phyloP scores from a whole-genome alignment of 805 yeast genomes.

The Jamesozyma lodderae region DNA sequence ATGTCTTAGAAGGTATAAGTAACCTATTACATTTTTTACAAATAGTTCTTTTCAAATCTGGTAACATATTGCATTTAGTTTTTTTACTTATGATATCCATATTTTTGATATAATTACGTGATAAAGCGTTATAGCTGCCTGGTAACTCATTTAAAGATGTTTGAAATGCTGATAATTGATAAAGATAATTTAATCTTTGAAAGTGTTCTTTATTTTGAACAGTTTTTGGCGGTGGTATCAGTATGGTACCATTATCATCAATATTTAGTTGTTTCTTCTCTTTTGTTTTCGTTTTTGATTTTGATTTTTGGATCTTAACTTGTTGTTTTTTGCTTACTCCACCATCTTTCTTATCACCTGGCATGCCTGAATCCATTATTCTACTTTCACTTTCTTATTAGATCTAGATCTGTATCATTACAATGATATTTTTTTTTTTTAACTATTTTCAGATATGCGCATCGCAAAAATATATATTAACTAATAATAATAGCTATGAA shows the following conservation, averaged over 20 bases:
- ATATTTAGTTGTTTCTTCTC: constrained; percentile 3
- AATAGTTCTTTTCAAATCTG: constrained; percentile 53
- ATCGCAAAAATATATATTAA: too few species aligned
- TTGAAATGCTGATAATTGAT: constrained; percentile 43
- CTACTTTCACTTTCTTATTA: too few species aligned
- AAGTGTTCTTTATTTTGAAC: constrained; percentile 50
- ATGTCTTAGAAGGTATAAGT: constrained; percentile 39
- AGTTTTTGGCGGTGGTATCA: constrained; percentile 31
- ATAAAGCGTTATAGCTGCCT: constrained; percentile 28
- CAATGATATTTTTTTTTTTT: too few species aligned
- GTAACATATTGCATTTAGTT: constrained; percentile 55
- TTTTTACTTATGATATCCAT: constrained; percentile 58
- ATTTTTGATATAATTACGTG: constrained; percentile 46
- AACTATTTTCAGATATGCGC: too few species aligned
- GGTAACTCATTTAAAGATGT: constrained; percentile 14
- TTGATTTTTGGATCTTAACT: too few species aligned
- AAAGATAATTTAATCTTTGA: constrained; percentile 49
- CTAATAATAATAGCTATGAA: too few species aligned
- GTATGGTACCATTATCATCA: constrained; percentile 16
- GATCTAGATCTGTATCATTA: too few species aligned
- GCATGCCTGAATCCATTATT: too few species aligned
- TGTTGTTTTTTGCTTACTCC: too few species aligned
- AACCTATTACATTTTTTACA: constrained; percentile 59
- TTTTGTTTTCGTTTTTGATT: constrained; percentile 1
- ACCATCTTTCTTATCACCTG: too few species aligned